phyloP scores from a whole-genome alignment of 768 basidiomycete species.

The Suillus subaureus region DNA sequence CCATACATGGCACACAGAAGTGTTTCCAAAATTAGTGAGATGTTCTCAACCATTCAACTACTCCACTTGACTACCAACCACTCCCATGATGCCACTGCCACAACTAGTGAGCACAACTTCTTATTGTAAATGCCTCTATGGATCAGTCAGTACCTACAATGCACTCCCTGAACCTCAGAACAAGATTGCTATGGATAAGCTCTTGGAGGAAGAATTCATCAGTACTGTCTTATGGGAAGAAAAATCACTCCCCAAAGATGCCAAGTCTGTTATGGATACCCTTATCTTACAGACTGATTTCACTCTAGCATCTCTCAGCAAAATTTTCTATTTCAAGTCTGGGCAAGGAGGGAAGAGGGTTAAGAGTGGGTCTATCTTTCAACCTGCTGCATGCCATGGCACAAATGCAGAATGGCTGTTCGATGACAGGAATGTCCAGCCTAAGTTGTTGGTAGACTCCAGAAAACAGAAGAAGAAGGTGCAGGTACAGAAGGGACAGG shows the following conservation, averaged over 20 bases:
- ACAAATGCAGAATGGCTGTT: neutral
- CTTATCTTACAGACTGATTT: neutral
- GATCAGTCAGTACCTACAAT: neutral
- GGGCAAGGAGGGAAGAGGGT: neutral
- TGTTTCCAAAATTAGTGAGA: neutral
- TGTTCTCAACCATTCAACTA: neutral
- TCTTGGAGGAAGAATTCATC: too few relatives aligned
- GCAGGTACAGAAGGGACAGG: too few relatives aligned
- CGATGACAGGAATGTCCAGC: neutral
- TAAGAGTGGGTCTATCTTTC: neutral
- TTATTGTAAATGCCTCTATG: neutral
- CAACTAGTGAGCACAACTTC: neutral
- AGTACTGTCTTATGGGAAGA: too few relatives aligned
- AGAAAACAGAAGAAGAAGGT: neutral
- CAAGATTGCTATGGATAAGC: too few relatives aligned
- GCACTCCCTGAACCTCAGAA: neutral
- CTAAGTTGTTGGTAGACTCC: neutral
- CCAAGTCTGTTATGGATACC: neutral
- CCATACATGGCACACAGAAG: too few relatives aligned
- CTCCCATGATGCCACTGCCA: neutral
- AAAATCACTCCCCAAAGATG: too few relatives aligned
- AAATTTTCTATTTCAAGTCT: neutral
- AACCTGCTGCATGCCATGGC: neutral
- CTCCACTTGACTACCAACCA: neutral
- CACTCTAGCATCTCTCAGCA: neutral